Conservation (phyloP, 805 yeast genomes). For the Cyberlindnera xishuangbannaensis region DNA sequence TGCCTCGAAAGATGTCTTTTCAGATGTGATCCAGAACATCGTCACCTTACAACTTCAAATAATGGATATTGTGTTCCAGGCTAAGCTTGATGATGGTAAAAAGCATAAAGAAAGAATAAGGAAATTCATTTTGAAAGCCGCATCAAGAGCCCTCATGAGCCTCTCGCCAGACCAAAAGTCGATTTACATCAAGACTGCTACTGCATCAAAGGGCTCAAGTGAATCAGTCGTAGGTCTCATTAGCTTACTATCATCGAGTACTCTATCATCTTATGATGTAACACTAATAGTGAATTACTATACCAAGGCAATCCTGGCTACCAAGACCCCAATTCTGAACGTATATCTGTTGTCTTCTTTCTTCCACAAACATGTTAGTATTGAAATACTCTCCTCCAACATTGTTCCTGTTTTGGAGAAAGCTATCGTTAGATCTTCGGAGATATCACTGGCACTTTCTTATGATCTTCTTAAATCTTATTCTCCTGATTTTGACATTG, state of each 20-base stretch:
- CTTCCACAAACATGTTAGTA: conserved; percentile 36
- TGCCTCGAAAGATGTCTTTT: conserved; percentile 23
- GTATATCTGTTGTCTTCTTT: conserved; percentile 39
- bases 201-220: conserved; percentile 25
- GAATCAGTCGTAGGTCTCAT: conserved; percentile 31
- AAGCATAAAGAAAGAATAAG: conserved; percentile 37
- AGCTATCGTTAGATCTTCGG: conserved; percentile 74
- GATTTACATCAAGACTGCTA: conserved; percentile 9
- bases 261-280: conserved; percentile 19
- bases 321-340: conserved; percentile 37
- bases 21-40: conserved; percentile 26
- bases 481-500: conserved; percentile 34
- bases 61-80: conserved; percentile 17
- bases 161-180: conserved; percentile 21
- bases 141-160: conserved; percentile 20
- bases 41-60: conserved; percentile 32
- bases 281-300: conserved; percentile 24
- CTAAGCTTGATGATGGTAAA: conserved; percentile 24
- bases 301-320: conserved; percentile 38
- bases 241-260: conserved; percentile 29
- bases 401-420: conserved; percentile 65
- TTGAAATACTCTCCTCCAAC: conserved; percentile 30
- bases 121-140: conserved; percentile 28
- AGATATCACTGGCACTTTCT: conserved; percentile 53
- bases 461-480: conserved; percentile 39